Conservation (phyloP, 2,329 filamentous ascomycete species). For the Colletotrichum sp. region DNA sequence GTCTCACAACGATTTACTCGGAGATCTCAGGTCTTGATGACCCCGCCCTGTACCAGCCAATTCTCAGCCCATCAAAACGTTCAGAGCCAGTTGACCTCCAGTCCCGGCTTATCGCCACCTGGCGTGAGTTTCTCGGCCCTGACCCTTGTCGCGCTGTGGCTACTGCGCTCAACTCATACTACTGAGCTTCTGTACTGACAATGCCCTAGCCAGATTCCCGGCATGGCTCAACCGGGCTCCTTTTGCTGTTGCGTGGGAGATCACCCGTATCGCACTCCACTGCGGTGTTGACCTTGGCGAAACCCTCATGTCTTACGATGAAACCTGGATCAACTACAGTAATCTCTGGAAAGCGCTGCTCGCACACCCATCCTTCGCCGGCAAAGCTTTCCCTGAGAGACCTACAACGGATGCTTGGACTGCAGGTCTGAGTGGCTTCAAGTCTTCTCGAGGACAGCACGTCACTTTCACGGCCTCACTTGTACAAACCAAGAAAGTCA, state of each 20-base stretch:
- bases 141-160: neutral
- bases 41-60: neutral
- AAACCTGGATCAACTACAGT: conserved; percentile 48
- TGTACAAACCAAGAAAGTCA: conserved; percentile 9
- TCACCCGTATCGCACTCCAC: conserved; percentile 51
- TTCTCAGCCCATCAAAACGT: neutral
- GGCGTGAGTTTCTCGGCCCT: neutral
- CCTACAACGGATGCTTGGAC: conserved; percentile 51
- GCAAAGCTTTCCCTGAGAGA: conserved; percentile 53
- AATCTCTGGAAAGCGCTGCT: conserved; percentile 47
- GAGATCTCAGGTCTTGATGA: neutral
- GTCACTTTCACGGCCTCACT: conserved; percentile 46
- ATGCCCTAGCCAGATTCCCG: conserved; percentile 1
- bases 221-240: conserved; percentile 45
- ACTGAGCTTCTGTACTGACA: neutral
- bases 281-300: conserved; percentile 46
- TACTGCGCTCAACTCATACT: neutral
- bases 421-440: conserved; percentile 42
- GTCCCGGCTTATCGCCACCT: conserved; percentile 1
- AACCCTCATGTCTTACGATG: conserved; percentile 39
- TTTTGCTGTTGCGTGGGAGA: conserved; percentile 57
- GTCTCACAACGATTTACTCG: neutral
- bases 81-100: neutral
- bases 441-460: conserved; percentile 33
- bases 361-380: conserved; percentile 42